Evolutionary conservation across 176 grass and related monocot genomes (phyloP).

Genomic region (Triticum timopheevii): DNA sequence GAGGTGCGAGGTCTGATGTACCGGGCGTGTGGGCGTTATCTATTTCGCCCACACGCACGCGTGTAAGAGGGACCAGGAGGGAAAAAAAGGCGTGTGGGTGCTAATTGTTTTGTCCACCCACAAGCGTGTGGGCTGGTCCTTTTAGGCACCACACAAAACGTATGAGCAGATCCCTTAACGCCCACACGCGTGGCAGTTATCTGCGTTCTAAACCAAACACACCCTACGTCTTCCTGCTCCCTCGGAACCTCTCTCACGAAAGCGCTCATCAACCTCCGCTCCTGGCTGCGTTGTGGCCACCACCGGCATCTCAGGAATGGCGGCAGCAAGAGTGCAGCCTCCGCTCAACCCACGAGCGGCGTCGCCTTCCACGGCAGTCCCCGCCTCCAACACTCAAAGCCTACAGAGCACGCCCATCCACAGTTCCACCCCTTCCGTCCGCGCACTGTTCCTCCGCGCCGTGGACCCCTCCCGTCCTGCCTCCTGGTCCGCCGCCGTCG

Average conservation of each 20-base stretch:
- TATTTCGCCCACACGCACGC: too few species aligned
- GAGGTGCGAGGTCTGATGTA: too few species aligned
- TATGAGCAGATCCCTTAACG: too few species aligned
- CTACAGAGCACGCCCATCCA: background rate
- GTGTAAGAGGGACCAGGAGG: too few species aligned
- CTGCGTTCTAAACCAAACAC: too few species aligned
- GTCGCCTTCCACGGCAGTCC: background rate
- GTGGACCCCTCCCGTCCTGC: constrained; percentile 53
- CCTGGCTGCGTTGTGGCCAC: background rate
- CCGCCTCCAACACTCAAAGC: background rate
- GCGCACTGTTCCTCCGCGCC: constrained; percentile 48
- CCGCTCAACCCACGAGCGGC: background rate
- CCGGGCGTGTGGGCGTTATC: too few species aligned
- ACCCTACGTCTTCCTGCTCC: too few species aligned
- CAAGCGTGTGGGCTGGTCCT: too few species aligned
- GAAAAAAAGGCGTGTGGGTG: too few species aligned
- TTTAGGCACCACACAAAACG: too few species aligned
- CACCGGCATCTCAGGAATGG: background rate
- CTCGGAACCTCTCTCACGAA: background rate
- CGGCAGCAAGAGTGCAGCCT: background rate
- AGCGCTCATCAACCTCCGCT: background rate
- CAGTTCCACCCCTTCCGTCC: constrained; percentile 31
- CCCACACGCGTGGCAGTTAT: too few species aligned
- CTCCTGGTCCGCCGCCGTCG: constrained; percentile 71
- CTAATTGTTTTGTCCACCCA: too few species aligned